Conservation (phyloP, 2,329 filamentous ascomycete species). For the Clarireedia monteithiana region DNA sequence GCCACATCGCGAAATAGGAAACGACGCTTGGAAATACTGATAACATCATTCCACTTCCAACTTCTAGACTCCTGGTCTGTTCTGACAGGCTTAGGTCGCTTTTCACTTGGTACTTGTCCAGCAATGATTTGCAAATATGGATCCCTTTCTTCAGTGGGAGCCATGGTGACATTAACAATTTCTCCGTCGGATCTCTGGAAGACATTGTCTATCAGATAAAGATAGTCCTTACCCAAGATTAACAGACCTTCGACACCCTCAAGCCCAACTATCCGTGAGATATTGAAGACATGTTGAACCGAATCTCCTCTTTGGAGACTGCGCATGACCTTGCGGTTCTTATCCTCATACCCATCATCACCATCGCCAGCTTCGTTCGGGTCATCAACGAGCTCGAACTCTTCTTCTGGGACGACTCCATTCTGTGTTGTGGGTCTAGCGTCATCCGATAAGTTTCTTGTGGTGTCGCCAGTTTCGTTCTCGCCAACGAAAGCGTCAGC, state of each 20-base stretch:
- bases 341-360: slow-evolving; percentile 81
- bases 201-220: slow-evolving; percentile 95
- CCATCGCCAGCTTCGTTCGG: slow-evolving; percentile 76
- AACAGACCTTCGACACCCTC: slow-evolving; percentile 91
- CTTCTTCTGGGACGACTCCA: slow-evolving; percentile 56
- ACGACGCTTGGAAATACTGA: slow-evolving; percentile 90
- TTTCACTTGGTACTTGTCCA: slow-evolving; percentile 55
- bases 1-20: slow-evolving; percentile 94
- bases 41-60: slow-evolving; percentile 91
- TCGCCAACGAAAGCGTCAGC: slow-evolving; percentile 9
- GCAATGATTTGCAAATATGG: slow-evolving; percentile 93
- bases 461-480: slow-evolving; percentile 10
- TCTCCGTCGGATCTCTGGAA: slow-evolving; percentile 93
- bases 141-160: slow-evolving; percentile 84
- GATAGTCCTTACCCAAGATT: slow-evolving; percentile 81
- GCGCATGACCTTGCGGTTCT: slow-evolving; percentile 96
- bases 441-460: slow-evolving; percentile 13
- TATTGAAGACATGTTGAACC: slow-evolving; percentile 90
- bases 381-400: slow-evolving; percentile 93
- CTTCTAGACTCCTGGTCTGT: slow-evolving; percentile 74
- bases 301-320: slow-evolving; percentile 84
- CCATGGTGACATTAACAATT: slow-evolving; percentile 94
- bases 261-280: slow-evolving; percentile 87
- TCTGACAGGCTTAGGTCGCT: slow-evolving; percentile 38
- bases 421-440: slow-evolving; percentile 14